Percentiles rank a stretch among this genome's conserved stretches.
Evolutionary conservation across 768 basidiomycete genomes (phyloP).

Genomic region (Nidula microcarpa): DNA sequence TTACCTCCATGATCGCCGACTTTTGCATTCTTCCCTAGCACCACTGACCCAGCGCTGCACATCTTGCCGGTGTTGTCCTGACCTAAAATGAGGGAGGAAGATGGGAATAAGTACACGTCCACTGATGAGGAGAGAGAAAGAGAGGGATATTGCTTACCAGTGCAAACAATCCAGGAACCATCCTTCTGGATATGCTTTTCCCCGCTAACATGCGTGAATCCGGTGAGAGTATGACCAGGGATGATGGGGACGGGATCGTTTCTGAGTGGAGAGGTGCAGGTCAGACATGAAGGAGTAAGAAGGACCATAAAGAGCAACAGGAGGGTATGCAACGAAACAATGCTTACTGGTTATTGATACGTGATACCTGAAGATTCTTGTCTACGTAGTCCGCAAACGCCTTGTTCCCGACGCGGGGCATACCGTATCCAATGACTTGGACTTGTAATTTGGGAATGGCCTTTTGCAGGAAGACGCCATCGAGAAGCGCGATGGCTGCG

Average conservation of each 20-base stretch:
- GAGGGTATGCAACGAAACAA: neutral
- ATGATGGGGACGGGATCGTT: neutral
- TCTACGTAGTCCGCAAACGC: neutral
- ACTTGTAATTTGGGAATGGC: neutral
- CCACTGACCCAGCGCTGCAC: no score
- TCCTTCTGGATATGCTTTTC: constrained; percentile 1
- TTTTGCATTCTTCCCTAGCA: no score
- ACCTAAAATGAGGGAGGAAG: neutral
- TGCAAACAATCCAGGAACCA: neutral
- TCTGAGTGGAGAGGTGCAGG: neutral
- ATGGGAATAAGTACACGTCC: neutral
- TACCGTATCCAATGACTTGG: neutral
- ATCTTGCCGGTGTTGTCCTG: neutral
- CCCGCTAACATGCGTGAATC: neutral
- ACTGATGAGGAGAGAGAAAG: neutral
- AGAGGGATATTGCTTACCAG: neutral
- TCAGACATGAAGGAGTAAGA: no score
- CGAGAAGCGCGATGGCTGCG: neutral
- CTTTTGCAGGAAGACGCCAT: neutral
- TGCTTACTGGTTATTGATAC: neutral
- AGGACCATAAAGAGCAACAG: no score
- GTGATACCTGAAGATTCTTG: neutral
- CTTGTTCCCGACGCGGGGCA: neutral
- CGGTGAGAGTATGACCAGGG: neutral
- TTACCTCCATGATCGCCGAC: no score